These are phyloP conservation scores for Ophiostoma perfectum DNA, from an alignment of 2,329 filamentous ascomycete genomes.

Conservation along the genomic window DNA sequence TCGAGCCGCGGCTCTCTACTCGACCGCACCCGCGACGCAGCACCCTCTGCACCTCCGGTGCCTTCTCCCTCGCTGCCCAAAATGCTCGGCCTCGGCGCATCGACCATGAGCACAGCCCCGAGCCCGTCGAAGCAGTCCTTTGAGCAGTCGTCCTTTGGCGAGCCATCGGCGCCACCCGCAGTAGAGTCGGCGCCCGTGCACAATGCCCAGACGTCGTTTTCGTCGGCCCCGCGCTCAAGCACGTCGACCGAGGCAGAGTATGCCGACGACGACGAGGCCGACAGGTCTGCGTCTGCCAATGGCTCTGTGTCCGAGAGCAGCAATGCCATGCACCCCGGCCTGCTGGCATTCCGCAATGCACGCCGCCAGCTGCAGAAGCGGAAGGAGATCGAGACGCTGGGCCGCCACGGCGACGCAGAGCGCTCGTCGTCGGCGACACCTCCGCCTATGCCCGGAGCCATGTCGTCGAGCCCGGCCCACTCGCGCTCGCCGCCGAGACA, in stretches of 20 bases:
- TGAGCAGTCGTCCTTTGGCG: conserved; percentile 28
- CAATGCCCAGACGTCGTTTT: not conserved
- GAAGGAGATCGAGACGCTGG: conserved; percentile 48
- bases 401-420: conserved; percentile 33
- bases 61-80: conserved; percentile 35
- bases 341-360: conserved; percentile 54
- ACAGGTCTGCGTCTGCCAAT: conserved; percentile 18
- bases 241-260: conserved; percentile 16
- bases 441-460: not conserved
- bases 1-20: conserved; percentile 62
- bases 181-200: not conserved
- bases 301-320: conserved; percentile 19
- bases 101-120: conserved; percentile 39
- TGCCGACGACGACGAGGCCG: conserved; percentile 23
- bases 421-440: not conserved
- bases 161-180: not conserved
- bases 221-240: conserved; percentile 16
- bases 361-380: conserved; percentile 52
- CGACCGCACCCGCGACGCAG: conserved; percentile 38
- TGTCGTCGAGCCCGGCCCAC: conserved; percentile 33
- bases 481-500: conserved; percentile 11
- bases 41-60: not conserved
- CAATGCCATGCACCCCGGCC: conserved; percentile 44
- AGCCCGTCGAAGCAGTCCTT: conserved; percentile 38
- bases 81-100: conserved; percentile 52